Evolutionary conservation across 257 asterid species (phyloP).

Genomic region (Paulownia fortunei): DNA sequence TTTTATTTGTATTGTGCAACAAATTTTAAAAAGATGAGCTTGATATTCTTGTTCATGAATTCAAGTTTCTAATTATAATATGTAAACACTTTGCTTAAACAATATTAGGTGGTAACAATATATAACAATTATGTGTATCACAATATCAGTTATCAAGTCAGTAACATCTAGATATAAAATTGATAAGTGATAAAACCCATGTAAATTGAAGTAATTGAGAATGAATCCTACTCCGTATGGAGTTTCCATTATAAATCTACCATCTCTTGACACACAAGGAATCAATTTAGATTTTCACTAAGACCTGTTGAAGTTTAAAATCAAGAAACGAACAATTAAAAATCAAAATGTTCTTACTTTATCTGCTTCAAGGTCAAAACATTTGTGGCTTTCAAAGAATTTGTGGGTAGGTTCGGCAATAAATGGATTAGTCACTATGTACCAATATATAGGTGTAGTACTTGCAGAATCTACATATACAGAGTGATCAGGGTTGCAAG

Average conservation of each 20-base stretch:
- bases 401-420: constrained; percentile 88
- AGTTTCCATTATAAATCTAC: constrained; percentile 91
- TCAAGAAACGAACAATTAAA: constrained; percentile 10
- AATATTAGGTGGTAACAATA: constrained; percentile 8
- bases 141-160: not conserved
- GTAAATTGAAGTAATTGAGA: constrained; percentile 6
- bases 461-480: constrained; percentile 58
- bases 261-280: constrained; percentile 93
- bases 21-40: too few relatives aligned
- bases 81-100: too few relatives aligned
- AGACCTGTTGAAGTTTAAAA: constrained; percentile 36
- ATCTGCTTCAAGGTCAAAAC: constrained; percentile 93
- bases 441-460: constrained; percentile 75
- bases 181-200: not conserved
- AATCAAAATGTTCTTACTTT: constrained; percentile 57
- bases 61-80: too few relatives aligned
- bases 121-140: constrained; percentile 9
- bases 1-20: too few relatives aligned
- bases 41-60: too few relatives aligned
- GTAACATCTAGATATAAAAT: not conserved
- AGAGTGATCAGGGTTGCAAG: constrained; percentile 34
- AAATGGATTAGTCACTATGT: constrained; percentile 98
- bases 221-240: constrained; percentile 76
- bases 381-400: constrained; percentile 85
- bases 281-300: constrained; percentile 40